phyloP scores from a whole-genome alignment of 2,329 filamentous ascomycete genomes.

The Alternaria postmessia region DNA sequence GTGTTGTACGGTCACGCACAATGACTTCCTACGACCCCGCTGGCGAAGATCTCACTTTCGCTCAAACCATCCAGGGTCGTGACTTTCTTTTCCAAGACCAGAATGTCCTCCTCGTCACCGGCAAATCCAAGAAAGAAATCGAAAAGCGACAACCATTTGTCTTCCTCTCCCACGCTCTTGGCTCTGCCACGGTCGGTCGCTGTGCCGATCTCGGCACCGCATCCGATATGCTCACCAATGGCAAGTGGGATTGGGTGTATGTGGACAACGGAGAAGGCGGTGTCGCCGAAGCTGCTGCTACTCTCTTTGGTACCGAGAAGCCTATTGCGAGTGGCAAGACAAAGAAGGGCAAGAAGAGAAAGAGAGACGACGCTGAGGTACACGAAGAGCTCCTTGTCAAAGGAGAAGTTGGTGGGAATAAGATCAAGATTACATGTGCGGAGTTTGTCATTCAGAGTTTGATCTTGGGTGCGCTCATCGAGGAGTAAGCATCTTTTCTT shows the following conservation, averaged over 20 bases:
- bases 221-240: conserved; percentile 63
- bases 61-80: conserved; percentile 50
- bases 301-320: conserved; percentile 53
- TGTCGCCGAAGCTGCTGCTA: conserved; percentile 62
- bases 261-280: conserved; percentile 73
- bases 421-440: conserved; percentile 75
- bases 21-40: conserved; percentile 69
- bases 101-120: conserved; percentile 76
- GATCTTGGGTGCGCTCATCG: conserved; percentile 81
- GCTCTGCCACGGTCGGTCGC: conserved; percentile 71
- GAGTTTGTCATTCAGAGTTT: conserved; percentile 93
- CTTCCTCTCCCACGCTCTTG: conserved; percentile 81
- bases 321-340: conserved; percentile 30
- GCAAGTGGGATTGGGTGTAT: conserved; percentile 80
- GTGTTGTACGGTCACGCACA: conserved; percentile 77
- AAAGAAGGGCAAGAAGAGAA: conserved; percentile 47
- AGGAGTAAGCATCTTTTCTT: conserved; percentile 53
- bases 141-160: conserved; percentile 75
- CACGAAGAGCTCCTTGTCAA: conserved; percentile 34
- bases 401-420: conserved; percentile 56
- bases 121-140: conserved; percentile 67
- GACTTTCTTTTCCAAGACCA: conserved; percentile 70
- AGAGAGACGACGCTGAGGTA: conserved; percentile 49
- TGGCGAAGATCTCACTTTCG: conserved; percentile 52
- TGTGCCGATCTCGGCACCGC: conserved; percentile 73